Evolutionary conservation across 208 protist species (phyloP), one percentile per base, ranked within the genome.

Genomic region (Trypanosoma caninum): DNA sequence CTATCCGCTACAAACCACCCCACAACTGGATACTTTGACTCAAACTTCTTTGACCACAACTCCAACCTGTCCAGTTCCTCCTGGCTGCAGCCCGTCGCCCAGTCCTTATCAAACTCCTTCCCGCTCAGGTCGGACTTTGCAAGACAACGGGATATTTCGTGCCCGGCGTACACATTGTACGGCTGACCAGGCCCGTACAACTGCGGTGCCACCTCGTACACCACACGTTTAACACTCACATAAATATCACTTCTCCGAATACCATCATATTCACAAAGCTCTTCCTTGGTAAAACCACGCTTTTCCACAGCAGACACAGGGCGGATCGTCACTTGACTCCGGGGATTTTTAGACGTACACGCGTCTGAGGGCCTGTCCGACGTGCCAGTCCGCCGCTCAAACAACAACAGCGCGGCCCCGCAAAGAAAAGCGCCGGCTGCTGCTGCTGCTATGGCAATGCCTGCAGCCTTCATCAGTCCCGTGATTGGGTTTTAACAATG

Each of bases 161-260:
- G 72, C 20, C 89, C 89, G 9, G 89, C 89, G 50, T 90, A 95
- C 11, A 87, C 58, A 57, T 89, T 76, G 59, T 95, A 95, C 52
- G 75, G 63, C 59, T 78, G 73, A 3, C 82, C 89, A 3, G 77
- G 82, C 13, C 89, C 89, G 59, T 95, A 95, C 37, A 91, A 82
- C 53, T 92, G 85, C n/a, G 80, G 80, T 0, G 82, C 74, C 38
- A 93, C 89, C 64, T 90, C 82, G 61, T 88, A 95, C 31, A 95
- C 89, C 59, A 84, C 81, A 42, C 76, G 70, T 71, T 89, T 89
- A 4, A 95, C 71, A 35, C 82, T 89, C 16, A 95, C 61, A 14
- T 87, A 74, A 59, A 95, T 85, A 25, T 74, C 73, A 28, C 54
- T 46, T 52, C 75, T 75, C 47, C 82, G 58, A 16, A 82, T 72